Evolutionary conservation across 163 green algal genomes (phyloP).

Genomic region (Scenedesmus sp.): DNA sequence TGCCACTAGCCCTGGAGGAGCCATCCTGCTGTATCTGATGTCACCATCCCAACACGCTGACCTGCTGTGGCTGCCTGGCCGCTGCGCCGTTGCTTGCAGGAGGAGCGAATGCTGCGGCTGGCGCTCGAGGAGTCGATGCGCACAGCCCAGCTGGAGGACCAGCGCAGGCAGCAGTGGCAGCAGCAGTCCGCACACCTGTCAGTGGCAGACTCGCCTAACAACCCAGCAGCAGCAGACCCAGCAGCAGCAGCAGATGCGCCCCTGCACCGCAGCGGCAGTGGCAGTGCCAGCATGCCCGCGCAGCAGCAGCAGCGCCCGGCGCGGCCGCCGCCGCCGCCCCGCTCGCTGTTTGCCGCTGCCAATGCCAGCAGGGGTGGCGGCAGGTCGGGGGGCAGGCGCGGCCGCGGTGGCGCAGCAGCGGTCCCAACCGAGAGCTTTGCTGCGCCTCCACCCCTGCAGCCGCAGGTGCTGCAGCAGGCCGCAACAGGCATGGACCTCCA

Average conservation of each 20-base stretch:
- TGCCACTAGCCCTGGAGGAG: too few relatives aligned
- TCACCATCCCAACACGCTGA: too few relatives aligned
- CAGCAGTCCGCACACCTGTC: constrained; percentile 18
- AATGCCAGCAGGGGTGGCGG: background rate
- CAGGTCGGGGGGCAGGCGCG: background rate
- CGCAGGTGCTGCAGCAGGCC: background rate
- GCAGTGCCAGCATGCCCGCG: too few relatives aligned
- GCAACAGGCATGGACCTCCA: background rate
- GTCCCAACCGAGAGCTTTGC: background rate
- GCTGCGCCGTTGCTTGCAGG: too few relatives aligned
- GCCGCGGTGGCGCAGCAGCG: background rate
- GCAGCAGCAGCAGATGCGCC: constrained; percentile 28
- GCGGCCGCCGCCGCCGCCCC: background rate
- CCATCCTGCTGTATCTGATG: too few relatives aligned
- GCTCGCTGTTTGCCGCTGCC: background rate
- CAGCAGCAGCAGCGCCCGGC: background rate
- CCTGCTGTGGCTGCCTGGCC: too few relatives aligned
- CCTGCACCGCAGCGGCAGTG: background rate
- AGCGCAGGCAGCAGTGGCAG: constrained; percentile 23
- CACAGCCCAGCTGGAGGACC: constrained; percentile 8
- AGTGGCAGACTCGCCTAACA: background rate
- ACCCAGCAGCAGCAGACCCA: background rate
- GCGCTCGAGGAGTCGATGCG: constrained; percentile 25
- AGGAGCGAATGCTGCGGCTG: background rate
- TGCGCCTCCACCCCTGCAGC: background rate